Conservation (phyloP, 2,329 filamentous ascomycete genomes). For the Emmonsiellopsis sp. region DNA sequence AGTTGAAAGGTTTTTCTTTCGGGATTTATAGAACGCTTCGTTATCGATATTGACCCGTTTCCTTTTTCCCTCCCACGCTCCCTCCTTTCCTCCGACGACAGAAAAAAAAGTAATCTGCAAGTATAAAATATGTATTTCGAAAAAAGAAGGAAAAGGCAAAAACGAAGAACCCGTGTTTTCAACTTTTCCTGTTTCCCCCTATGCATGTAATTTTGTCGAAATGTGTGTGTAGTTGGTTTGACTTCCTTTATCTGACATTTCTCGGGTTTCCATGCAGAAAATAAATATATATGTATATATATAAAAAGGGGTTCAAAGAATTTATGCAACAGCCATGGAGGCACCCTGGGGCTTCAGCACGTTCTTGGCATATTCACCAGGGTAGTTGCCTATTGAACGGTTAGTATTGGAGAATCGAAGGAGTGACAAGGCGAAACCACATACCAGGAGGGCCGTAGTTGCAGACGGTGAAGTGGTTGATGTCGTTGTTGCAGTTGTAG, state of each 20-base stretch:
- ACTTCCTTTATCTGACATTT: too few relatives aligned
- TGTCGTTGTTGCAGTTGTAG: constrained; percentile 34
- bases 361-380: constrained; percentile 45
- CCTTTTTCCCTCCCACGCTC: not conserved
- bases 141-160: too few relatives aligned
- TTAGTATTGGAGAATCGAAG: not conserved
- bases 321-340: constrained; percentile 16
- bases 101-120: too few relatives aligned
- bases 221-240: too few relatives aligned
- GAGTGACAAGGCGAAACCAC: constrained; percentile 20
- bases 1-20: not conserved
- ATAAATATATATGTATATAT: not conserved
- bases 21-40: not conserved
- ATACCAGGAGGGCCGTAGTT: constrained; percentile 72
- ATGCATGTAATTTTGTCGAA: too few relatives aligned
- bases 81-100: not conserved
- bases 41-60: not conserved
- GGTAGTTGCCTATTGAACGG: constrained; percentile 42
- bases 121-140: too few relatives aligned
- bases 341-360: constrained; percentile 36
- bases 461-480: constrained; percentile 73
- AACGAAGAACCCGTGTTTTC: too few relatives aligned
- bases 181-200: too few relatives aligned
- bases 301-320: not conserved
- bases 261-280: not conserved